These are phyloP conservation scores for Apophysomyces elegans DNA, from an alignment of 371 early-diverging fungal genomes.

Conservation along the genomic window DNA sequence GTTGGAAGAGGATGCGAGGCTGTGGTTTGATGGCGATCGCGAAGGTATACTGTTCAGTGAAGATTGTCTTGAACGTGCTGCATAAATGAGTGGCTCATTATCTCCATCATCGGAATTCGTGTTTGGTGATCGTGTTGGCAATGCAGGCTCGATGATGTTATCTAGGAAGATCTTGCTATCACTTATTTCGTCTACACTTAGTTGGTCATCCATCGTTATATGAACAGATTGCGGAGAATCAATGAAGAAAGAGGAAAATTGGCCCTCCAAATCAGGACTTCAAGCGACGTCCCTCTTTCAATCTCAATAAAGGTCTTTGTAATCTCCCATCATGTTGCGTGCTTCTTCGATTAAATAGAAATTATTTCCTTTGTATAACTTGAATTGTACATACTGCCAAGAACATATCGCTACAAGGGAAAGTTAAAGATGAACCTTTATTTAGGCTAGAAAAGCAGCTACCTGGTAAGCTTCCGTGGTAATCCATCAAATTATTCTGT, in stretches of 20 bases:
- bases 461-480: too few relatives aligned
- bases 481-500: too few relatives aligned
- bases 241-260: background rate
- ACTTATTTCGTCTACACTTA: conserved; percentile 4
- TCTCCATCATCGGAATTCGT: conserved; percentile 4
- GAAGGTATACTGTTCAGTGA: conserved; percentile 10
- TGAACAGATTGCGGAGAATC: background rate
- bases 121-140: background rate
- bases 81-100: conserved; percentile 6
- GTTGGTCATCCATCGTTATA: background rate
- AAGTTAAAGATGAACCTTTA: too few relatives aligned
- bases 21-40: conserved; percentile 2
- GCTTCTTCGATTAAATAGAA: too few relatives aligned
- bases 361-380: too few relatives aligned
- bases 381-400: too few relatives aligned
- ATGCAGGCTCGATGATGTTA: background rate
- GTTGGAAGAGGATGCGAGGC: background rate
- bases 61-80: background rate
- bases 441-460: too few relatives aligned
- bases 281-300: too few relatives aligned
- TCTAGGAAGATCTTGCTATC: conserved; percentile 1
- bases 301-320: too few relatives aligned
- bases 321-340: too few relatives aligned
- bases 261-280: too few relatives aligned
- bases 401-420: too few relatives aligned